These are phyloP conservation scores for Annona squamosa DNA, from an alignment of 164 flowering plant species.

Conservation along the genomic window DNA sequence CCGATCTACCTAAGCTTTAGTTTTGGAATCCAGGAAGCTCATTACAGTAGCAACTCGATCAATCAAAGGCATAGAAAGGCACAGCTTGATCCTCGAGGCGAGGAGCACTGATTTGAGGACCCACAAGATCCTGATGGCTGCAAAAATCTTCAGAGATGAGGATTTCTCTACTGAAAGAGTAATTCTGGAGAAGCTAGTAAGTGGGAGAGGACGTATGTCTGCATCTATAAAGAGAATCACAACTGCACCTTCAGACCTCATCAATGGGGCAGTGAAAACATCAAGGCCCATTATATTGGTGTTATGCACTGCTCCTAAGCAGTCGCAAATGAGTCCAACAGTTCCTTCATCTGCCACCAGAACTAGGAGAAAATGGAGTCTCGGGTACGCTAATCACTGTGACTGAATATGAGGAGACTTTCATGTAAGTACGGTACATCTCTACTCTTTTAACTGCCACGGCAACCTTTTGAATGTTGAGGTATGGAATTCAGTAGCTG, in stretches of 20 bases:
- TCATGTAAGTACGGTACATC: too few relatives aligned
- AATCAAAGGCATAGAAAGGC: conserved; percentile 41
- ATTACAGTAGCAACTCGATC: conserved; percentile 70
- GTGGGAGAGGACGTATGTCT: conserved; percentile 4
- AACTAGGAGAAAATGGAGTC: conserved; percentile 24
- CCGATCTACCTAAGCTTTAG: conserved; percentile 72
- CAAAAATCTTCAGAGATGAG: background rate
- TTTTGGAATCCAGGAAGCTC: conserved; percentile 69
- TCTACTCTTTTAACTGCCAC: too few relatives aligned
- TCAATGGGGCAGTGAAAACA: background rate
- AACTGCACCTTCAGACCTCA: background rate
- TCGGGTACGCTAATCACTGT: conserved; percentile 31
- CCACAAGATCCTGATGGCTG: conserved; percentile 6
- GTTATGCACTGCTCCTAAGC: background rate
- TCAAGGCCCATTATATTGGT: background rate
- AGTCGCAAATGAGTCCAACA: background rate
- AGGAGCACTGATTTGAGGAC: conserved; percentile 12
- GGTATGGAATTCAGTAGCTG: too few relatives aligned
- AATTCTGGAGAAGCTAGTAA: conserved; percentile 9
- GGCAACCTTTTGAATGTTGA: too few relatives aligned
- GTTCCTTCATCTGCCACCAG: background rate
- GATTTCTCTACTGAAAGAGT: conserved; percentile 8
- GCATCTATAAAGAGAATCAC: background rate
- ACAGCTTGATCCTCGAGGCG: conserved; percentile 10
- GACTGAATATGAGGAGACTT: background rate